Conservation (phyloP, 2,329 filamentous ascomycete genomes). For the Bipolaris cookei region DNA sequence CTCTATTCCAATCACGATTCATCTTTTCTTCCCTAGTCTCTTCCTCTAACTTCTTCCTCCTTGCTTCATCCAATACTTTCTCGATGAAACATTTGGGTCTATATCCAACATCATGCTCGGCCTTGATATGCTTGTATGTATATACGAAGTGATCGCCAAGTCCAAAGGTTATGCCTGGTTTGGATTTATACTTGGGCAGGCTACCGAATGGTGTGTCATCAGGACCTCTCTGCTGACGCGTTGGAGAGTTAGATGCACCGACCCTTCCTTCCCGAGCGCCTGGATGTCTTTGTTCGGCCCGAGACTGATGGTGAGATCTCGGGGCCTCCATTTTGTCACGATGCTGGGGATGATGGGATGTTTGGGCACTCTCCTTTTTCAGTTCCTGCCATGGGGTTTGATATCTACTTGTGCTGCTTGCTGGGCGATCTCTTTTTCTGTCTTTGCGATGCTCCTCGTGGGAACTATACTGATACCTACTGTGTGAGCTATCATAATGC, state of each 20-base stretch:
- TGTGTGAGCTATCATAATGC: not conserved
- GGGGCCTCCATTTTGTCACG: not conserved
- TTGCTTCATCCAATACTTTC: slow-evolving; percentile 17
- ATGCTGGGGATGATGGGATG: not conserved
- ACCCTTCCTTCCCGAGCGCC: not conserved
- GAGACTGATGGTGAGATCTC: not conserved
- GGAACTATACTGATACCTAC: not conserved
- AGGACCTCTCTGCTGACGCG: slow-evolving; percentile 12
- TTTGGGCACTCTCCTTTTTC: not conserved
- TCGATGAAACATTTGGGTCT: slow-evolving; percentile 22
- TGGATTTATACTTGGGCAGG: slow-evolving; percentile 27
- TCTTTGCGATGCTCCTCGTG: not conserved
- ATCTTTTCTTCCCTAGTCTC: not conserved
- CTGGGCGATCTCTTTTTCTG: not conserved
- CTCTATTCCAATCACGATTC: not conserved
- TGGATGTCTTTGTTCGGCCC: not conserved
- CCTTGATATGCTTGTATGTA: slow-evolving; percentile 32
- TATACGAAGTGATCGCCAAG: slow-evolving; percentile 26
- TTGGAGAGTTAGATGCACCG: slow-evolving; percentile 2
- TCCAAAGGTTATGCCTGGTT: slow-evolving; percentile 24
- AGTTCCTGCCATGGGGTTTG: slow-evolving; percentile 5
- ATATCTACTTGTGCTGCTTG: not conserved
- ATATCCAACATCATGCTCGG: slow-evolving; percentile 26
- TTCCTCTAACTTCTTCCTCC: slow-evolving; percentile 9
- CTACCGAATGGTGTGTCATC: slow-evolving; percentile 26